Conservation (phyloP, 192 early-diverging fungal genomes). For the Chytriomyces confervae region DNA sequence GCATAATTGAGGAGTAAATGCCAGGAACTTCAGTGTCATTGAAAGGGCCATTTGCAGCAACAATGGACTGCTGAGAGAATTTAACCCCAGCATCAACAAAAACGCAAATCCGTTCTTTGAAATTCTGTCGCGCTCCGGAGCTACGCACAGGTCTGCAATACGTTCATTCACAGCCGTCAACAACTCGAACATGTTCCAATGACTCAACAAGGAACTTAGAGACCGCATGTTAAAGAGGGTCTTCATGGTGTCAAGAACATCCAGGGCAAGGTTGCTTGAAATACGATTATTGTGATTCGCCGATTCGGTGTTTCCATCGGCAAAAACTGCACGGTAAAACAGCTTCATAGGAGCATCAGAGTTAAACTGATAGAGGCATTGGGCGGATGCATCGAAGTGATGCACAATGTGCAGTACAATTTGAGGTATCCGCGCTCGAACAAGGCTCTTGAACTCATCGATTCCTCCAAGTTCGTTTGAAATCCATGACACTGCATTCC, state of each 20-base stretch:
- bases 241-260: constrained; percentile 12
- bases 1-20: neutral
- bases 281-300: neutral
- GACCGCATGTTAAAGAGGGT: neutral
- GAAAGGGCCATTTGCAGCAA: constrained; percentile 19
- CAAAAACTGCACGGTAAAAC: constrained; percentile 2
- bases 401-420: neutral
- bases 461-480: constrained; percentile 16
- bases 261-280: neutral
- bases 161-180: constrained; percentile 3
- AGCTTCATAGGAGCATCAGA: constrained; percentile 8
- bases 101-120: constrained; percentile 11
- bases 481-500: neutral
- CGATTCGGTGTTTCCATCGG: neutral
- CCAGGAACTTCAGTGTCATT: constrained; percentile 14
- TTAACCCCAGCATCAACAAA: neutral
- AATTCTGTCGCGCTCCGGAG: neutral
- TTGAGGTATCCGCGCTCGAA: neutral
- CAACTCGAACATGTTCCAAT: constrained; percentile 9
- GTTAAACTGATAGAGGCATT: constrained; percentile 1
- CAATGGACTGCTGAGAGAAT: neutral
- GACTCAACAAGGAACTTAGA: neutral
- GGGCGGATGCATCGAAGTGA: neutral
- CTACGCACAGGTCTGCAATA: neutral
- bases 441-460: neutral